A percentile compares a stretch with the other conserved stretches of the same genome.
Evolutionary conservation across 2,329 filamentous ascomycete species (phyloP).

Genomic region (Ilyonectria robusta): DNA sequence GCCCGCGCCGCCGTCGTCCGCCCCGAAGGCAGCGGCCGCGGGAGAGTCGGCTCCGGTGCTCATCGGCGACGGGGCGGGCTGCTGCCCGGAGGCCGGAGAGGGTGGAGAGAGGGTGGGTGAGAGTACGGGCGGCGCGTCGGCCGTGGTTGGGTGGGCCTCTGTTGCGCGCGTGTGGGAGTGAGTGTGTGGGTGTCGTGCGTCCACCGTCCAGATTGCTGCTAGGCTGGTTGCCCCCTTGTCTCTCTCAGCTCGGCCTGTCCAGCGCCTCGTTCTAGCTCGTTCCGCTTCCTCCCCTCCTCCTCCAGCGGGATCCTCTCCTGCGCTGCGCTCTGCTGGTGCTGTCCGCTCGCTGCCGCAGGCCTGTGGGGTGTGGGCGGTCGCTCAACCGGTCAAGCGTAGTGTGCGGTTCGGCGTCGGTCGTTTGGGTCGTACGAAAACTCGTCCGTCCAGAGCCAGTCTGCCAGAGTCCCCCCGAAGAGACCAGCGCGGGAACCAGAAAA

Average conservation of each 20-base stretch:
- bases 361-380: slow-evolving; percentile 8
- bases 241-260: not conserved
- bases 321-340: not conserved
- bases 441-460: not conserved
- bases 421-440: slow-evolving; percentile 18
- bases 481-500: not conserved
- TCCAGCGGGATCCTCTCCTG: not conserved
- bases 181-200: not conserved
- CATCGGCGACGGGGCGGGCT: slow-evolving; percentile 31
- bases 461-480: not conserved
- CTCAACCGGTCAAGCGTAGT: not conserved
- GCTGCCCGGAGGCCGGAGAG: slow-evolving; percentile 14
- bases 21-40: slow-evolving; percentile 28
- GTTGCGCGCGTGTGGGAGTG: not conserved
- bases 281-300: slow-evolving; percentile 6
- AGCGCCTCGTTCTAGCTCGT: not conserved
- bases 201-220: not conserved
- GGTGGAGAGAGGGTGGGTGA: slow-evolving; percentile 19
- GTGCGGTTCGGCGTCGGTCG: slow-evolving; percentile 14
- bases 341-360: not conserved
- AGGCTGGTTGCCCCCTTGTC: not conserved
- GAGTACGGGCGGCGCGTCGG: slow-evolving; percentile 2
- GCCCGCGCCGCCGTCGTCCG: slow-evolving; percentile 31
- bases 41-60: slow-evolving; percentile 42
- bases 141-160: slow-evolving; percentile 11